A percentile compares a stretch with the other conserved stretches of the same genome.
Conservation (phyloP, 305 asterid genomes). For the Solanum chacoense region DNA sequence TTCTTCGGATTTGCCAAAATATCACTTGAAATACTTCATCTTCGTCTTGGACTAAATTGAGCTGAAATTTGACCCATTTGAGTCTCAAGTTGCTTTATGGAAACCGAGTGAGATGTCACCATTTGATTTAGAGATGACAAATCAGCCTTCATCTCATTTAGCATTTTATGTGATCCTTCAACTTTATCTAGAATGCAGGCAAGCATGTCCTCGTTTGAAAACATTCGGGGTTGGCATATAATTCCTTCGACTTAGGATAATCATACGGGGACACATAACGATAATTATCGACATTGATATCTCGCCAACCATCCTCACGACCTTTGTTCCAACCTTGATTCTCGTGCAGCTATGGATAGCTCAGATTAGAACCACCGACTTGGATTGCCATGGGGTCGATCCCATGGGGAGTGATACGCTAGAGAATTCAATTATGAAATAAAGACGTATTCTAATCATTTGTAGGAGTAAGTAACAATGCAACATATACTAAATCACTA, state of each 20-base stretch:
- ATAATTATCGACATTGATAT: background rate
- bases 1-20: background rate
- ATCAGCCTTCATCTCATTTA: background rate
- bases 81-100: background rate
- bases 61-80: background rate
- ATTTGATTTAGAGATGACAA: background rate
- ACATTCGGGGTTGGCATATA: background rate
- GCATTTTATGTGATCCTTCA: background rate
- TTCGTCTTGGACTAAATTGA: background rate
- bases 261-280: background rate
- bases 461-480: background rate
- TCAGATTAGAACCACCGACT: background rate
- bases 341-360: background rate
- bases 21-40: background rate
- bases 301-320: background rate
- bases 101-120: background rate
- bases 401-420: background rate
- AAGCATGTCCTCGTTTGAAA: background rate
- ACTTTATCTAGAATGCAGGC: background rate
- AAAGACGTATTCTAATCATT: background rate
- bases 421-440: background rate
- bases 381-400: background rate
- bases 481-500: background rate
- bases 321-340: background rate
- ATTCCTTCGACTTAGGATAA: background rate